Evolutionary conservation across 257 asterid species (phyloP).

Genomic region (Orobanche coerulescens): DNA sequence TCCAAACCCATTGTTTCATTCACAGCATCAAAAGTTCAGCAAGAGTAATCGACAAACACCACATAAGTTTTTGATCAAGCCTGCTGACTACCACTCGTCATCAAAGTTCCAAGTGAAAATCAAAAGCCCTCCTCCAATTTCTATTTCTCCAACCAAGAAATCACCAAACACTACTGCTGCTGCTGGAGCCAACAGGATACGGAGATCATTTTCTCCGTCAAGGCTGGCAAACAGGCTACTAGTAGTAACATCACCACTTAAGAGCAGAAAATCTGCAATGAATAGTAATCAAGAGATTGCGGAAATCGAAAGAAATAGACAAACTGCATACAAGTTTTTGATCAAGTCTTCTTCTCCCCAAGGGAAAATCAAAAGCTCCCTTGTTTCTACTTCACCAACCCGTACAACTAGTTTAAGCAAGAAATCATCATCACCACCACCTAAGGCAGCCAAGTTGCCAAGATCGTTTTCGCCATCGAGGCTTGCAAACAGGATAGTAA

Average conservation of each 20-base stretch:
- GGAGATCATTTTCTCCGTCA: conserved; percentile 29
- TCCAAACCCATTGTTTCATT: conserved; percentile 71
- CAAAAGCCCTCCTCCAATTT: conserved; percentile 32
- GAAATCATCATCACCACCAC: background rate
- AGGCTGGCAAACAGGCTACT: conserved; percentile 23
- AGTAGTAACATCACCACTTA: conserved; percentile 20
- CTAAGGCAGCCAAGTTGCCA: conserved; percentile 19
- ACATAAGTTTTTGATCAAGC: conserved; percentile 81
- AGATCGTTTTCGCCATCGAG: conserved; percentile 33
- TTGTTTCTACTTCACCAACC: background rate
- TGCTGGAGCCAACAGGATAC: conserved; percentile 18
- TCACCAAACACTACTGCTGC: too few species aligned
- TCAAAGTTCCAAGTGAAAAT: conserved; percentile 32
- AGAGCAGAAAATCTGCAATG: conserved; percentile 21
- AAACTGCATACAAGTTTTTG: background rate
- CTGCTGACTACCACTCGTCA: too few species aligned
- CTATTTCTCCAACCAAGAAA: conserved; percentile 29
- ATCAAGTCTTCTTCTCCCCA: conserved; percentile 4
- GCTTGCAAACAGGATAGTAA: conserved; percentile 23
- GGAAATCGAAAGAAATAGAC: conserved; percentile 41
- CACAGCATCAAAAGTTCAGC: conserved; percentile 35
- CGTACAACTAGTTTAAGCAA: background rate
- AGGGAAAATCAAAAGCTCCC: background rate
- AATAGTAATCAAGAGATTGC: conserved; percentile 41
- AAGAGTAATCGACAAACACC: conserved; percentile 45